Evolutionary conservation across 176 grass and related monocot genomes (phyloP), one percentile per base, ranked within the genome.

Genomic region (Lolium multiflorum): DNA sequence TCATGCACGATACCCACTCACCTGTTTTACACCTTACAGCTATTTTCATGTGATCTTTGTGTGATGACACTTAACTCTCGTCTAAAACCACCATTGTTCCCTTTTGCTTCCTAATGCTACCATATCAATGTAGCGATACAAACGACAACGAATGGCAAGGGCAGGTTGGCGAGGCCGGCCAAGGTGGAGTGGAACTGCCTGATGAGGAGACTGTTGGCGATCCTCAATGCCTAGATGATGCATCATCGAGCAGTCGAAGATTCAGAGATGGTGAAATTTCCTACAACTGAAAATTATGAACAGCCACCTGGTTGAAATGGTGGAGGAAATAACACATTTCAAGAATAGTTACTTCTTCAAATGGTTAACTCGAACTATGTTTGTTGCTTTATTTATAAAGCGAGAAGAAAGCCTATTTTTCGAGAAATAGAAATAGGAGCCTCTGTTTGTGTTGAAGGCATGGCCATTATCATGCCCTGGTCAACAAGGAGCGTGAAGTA

Each of bases 361-460:
- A 35, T 35, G 31, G 31, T 35, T 35, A 35, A 35, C 31, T 35
- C 2, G 31, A 35, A 35, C 31, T 35, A 35, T 35, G 2, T 35
- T 35, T 35, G 31, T 35, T 35, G 31, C 31, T 35, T 35, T 35
- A 35, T 35, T 35, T 35, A 35, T 35, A 35, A 35, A 35, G 31
- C 31, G 31, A 3, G 31, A 35, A 35, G 31, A 35, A 35, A 35
- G 31, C 31, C 1, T 35, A 3, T 35, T 35, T 35, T 35, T 1
- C n/a, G n/a, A n/a, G n/a, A n/a, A n/a, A n/a, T n/a, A 35, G 31
- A 35, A 41, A 87, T 17, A 46, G 22, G 39, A 50, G 21, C 82
- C 82, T 82, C n/a, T 86, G 8, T 86, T 86, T 90, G 26, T 86
- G 60, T 82, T 78, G 84, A 82, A 90, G 83, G 72, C 20, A 55